These are phyloP conservation scores for Cryptosporidium xiaoi DNA, from an alignment of 169 alveolate genomes.

Conservation along the genomic window DNA sequence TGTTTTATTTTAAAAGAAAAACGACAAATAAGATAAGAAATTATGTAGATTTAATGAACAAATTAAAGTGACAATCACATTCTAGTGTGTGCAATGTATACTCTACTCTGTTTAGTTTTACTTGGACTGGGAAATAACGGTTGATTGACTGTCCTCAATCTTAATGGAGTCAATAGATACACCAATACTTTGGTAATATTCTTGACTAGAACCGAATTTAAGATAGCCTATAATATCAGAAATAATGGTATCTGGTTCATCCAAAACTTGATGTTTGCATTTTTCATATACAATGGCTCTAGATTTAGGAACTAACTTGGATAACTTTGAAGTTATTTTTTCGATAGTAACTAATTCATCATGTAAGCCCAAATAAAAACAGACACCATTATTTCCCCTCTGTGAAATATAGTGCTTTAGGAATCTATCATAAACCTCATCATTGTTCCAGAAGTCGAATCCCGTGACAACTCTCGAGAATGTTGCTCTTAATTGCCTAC, in stretches of 20 bases:
- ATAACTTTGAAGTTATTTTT: slow-evolving; percentile 12
- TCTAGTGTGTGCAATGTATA: background rate
- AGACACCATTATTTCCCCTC: slow-evolving; percentile 51
- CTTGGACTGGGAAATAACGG: background rate
- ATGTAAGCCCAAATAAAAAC: slow-evolving; percentile 58
- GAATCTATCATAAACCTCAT: slow-evolving; percentile 13
- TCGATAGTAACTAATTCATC: slow-evolving; percentile 54
- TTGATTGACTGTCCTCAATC: slow-evolving; percentile 7
- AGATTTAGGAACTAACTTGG: slow-evolving; percentile 7
- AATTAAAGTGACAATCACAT: background rate
- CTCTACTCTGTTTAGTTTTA: background rate
- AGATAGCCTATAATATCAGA: slow-evolving; percentile 35
- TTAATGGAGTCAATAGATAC: slow-evolving; percentile 40
- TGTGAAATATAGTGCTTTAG: slow-evolving; percentile 9
- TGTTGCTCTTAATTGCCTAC: slow-evolving; percentile 60
- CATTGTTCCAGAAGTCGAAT: slow-evolving; percentile 58
- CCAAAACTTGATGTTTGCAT: slow-evolving; percentile 60
- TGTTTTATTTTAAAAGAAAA: too few species aligned
- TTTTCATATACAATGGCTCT: slow-evolving; percentile 33
- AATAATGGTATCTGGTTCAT: slow-evolving; percentile 26
- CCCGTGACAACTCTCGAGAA: slow-evolving; percentile 50
- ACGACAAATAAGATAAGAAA: too few species aligned
- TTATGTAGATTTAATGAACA: too few species aligned
- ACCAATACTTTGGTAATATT: slow-evolving; percentile 21
- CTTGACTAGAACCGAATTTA: background rate